phyloP scores from a whole-genome alignment of 352 stramenopile genomes.

The Phytophthora foliorum region DNA sequence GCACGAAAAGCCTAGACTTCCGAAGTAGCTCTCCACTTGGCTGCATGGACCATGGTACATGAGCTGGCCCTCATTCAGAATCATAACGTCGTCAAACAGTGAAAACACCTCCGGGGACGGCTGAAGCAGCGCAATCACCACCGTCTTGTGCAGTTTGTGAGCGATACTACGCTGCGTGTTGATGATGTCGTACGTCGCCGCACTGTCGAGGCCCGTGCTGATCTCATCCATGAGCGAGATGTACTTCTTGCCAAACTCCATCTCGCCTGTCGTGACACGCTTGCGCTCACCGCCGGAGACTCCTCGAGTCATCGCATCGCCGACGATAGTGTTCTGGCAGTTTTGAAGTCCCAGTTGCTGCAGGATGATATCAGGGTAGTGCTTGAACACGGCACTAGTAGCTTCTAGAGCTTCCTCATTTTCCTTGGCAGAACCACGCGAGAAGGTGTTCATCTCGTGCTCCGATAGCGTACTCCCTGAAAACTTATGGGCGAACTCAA shows the following conservation, averaged over 20 bases:
- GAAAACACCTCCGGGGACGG: conserved; percentile 91
- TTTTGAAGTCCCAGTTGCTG: conserved; percentile 33
- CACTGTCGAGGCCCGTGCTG: conserved; percentile 90
- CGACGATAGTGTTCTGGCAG: conserved; percentile 41
- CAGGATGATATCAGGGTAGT: conserved; percentile 48
- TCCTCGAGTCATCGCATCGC: conserved; percentile 54
- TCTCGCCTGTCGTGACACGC: conserved; percentile 55
- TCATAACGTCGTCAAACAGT: conserved; percentile 73
- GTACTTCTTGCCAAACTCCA: conserved; percentile 79
- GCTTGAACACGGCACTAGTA: conserved; percentile 21
- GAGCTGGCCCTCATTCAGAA: conserved; percentile 59
- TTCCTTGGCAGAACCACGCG: not conserved
- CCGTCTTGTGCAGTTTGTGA: conserved; percentile 43
- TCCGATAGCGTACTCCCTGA: conserved; percentile 1
- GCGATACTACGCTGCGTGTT: conserved; percentile 36
- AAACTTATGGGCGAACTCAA: conserved; percentile 21
- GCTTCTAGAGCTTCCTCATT: conserved; percentile 24
- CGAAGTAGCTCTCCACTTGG: conserved; percentile 15
- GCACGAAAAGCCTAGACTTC: conserved; percentile 51
- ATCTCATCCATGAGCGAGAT: conserved; percentile 92
- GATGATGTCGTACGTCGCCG: conserved; percentile 54
- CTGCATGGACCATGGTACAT: conserved; percentile 25
- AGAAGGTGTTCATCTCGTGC: conserved; percentile 1
- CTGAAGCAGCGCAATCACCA: conserved; percentile 80
- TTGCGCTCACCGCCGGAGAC: conserved; percentile 83